Base-by-base conservation (phyloP, 345 rosid species). In the Abelmoschus esculentus region DNA sequence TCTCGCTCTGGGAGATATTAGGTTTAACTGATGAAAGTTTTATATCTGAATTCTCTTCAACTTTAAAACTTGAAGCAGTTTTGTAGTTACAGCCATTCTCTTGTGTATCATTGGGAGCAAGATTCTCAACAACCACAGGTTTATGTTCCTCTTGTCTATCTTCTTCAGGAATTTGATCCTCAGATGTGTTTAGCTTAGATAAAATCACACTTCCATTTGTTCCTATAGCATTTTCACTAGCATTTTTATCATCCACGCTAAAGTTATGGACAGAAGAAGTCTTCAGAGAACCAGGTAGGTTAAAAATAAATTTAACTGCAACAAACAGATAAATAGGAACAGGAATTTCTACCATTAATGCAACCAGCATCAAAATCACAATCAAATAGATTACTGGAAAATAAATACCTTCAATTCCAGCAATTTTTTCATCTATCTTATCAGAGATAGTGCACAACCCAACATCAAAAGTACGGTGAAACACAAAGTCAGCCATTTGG, bases 401-500 rank as follows among this genome's bases (percentile, higher is more conserved):
- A 22, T 22, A 22, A 72, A 66, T 76, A 95, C 99, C 93, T 50
- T 95, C 91, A 74, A 77, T 74, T 54, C 83, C 89, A 72, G 86
- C 90, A 72, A 90, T 77, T 73, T 72, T 82, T 9, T 84, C 96
- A 77, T 80, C 93, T 54, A 91, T 80, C 74, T 74, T 80, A 64
- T 90, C 86, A 56, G 60, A 69, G 34, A 90, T 72, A 66, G 57
- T 67, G 31, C 4, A 0, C 5, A 58, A 56, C 60, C 75, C 85
- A 70, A 95, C 99, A 86, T 92, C 91, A 86, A 95, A 95, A 32
- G 87, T 71, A 42, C 93, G 91, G 46, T 69, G 77, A 76, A 84
- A 95, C 18, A 89, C 77, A 49, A 84, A 89, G 72, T 95, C 88
- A 13, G 97, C 75, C 77, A 54, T 73, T 64, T 75, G 84, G 61